A percentile compares a stretch with the other conserved stretches of the same genome.
Evolutionary conservation across 1,139 yeast species (phyloP).

Genomic region (Pichia sp.): DNA sequence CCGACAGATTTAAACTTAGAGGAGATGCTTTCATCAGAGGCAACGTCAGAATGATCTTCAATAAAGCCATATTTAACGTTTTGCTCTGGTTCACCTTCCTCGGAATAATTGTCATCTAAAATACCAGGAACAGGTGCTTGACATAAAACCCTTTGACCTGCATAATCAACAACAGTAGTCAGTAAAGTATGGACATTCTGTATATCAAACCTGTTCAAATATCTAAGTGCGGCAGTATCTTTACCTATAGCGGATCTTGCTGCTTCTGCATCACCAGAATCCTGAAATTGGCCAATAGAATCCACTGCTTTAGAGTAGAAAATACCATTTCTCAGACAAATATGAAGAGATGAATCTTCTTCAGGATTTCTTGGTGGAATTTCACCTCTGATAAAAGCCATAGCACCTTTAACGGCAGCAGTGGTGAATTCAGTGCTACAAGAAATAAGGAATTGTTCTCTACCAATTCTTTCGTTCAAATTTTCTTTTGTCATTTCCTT

Average conservation of each 20-base stretch:
- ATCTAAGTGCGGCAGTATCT: constrained; percentile 68
- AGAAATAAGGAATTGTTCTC: constrained; percentile 70
- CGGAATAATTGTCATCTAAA: constrained; percentile 39
- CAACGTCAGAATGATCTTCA: constrained; percentile 42
- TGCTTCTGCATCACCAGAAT: constrained; percentile 76
- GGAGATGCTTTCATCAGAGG: constrained; percentile 40
- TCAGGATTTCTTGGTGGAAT: constrained; percentile 72
- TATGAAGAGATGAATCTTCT: constrained; percentile 54
- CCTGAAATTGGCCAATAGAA: constrained; percentile 57
- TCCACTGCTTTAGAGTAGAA: constrained; percentile 81
- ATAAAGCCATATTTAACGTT: constrained; percentile 69
- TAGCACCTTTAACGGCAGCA: constrained; percentile 74
- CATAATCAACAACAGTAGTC: constrained; percentile 79
- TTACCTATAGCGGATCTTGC: constrained; percentile 75
- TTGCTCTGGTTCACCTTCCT: constrained; percentile 28
- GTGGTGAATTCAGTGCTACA: constrained; percentile 72
- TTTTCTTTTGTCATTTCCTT: constrained; percentile 57
- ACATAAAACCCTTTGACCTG: constrained; percentile 81
- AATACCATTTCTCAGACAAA: constrained; percentile 74
- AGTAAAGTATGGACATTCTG: constrained; percentile 62
- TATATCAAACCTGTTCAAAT: constrained; percentile 60
- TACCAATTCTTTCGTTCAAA: constrained; percentile 60
- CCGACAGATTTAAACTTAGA: constrained; percentile 56
- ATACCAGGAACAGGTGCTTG: constrained; percentile 99
- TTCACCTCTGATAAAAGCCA: constrained; percentile 67